phyloP scores from a whole-genome alignment of 2,329 filamentous ascomycete species.

The Aspergillus aculeatus region DNA sequence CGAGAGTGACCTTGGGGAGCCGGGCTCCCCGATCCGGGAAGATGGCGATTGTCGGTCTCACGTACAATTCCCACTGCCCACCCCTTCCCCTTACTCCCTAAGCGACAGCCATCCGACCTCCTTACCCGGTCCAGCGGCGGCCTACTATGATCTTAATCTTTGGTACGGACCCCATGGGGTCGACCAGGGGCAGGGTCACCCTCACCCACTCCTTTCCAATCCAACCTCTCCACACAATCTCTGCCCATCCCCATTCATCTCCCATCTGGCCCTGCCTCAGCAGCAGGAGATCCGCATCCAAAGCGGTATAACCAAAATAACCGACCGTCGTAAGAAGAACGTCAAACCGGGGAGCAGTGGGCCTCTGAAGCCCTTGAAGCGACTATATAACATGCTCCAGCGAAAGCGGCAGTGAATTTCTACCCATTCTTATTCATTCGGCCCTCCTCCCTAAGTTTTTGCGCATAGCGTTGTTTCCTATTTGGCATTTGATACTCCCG shows the following conservation, averaged over 20 bases:
- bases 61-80: neutral
- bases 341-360: neutral
- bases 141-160: constrained; percentile 2
- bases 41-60: constrained; percentile 2
- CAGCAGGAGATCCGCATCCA: constrained; percentile 1
- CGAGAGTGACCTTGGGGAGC: constrained; percentile 33
- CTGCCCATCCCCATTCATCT: neutral
- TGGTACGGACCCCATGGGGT: neutral
- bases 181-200: neutral
- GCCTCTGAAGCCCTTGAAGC: neutral
- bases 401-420: constrained; percentile 1
- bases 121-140: neutral
- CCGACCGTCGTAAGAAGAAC: neutral
- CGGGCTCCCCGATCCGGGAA: constrained; percentile 25
- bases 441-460: neutral
- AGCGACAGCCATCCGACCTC: neutral
- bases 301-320: constrained; percentile 1
- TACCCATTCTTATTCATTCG: neutral
- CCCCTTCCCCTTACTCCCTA: neutral
- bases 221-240: neutral
- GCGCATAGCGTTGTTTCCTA: neutral
- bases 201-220: constrained; percentile 4
- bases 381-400: neutral
- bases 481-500: neutral
- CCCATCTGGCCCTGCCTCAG: neutral